Evolutionary conservation across 2,329 filamentous ascomycete species (phyloP).

Genomic region (Pseudogymnoascus sp.): DNA sequence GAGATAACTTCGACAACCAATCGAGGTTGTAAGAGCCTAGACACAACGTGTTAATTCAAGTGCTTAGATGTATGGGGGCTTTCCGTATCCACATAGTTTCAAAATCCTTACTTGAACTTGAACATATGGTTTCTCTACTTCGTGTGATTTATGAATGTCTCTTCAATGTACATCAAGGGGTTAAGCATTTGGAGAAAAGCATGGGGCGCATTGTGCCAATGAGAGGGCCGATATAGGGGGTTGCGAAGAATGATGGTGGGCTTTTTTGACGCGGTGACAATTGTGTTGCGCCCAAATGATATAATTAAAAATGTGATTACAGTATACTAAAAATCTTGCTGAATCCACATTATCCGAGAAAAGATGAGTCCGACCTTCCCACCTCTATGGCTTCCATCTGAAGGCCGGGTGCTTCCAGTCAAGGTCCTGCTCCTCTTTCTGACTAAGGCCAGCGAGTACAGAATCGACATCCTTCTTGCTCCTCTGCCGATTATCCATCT

Average conservation of each 20-base stretch:
- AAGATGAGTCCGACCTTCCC: background rate
- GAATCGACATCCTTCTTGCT: conserved; percentile 48
- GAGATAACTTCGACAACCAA: too few species aligned
- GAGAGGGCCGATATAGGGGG: background rate
- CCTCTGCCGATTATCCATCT: conserved; percentile 53
- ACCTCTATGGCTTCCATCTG: conserved; percentile 47
- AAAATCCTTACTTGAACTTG: background rate
- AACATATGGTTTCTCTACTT: background rate
- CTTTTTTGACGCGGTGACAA: background rate
- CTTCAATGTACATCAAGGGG: background rate
- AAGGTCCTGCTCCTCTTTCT: conserved; percentile 50
- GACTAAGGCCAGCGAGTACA: conserved; percentile 48
- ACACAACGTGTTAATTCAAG: background rate
- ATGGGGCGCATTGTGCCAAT: too few species aligned
- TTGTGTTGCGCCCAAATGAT: background rate
- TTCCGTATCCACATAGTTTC: background rate
- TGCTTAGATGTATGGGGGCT: background rate
- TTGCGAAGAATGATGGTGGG: background rate
- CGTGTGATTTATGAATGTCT: background rate
- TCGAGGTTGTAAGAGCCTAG: background rate
- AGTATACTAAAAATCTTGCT: background rate
- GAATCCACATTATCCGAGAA: background rate
- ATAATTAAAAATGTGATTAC: background rate
- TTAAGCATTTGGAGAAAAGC: background rate
- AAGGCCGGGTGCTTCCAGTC: conserved; percentile 64